Evolutionary conservation across 2,329 filamentous ascomycete genomes (phyloP).

Genomic region (Arthrinium phaeospermum): DNA sequence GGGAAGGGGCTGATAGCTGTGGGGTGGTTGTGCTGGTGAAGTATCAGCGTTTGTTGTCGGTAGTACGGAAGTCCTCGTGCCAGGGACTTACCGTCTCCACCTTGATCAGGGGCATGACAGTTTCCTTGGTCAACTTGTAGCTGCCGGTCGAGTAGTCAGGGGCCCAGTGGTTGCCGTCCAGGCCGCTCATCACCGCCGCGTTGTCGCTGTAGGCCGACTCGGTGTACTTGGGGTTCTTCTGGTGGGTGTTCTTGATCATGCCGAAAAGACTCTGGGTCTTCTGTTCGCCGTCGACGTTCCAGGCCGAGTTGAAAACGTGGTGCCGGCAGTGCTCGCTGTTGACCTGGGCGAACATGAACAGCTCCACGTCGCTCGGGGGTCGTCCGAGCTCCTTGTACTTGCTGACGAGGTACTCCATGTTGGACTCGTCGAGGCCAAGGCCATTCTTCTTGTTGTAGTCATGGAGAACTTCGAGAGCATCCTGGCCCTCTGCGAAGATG

Average conservation of each 20-base stretch:
- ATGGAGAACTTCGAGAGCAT: conserved; percentile 74
- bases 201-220: conserved; percentile 98
- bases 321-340: conserved; percentile 83
- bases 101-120: conserved; percentile 87
- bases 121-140: conserved; percentile 87
- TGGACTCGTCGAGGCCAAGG: conserved; percentile 82
- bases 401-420: conserved; percentile 94
- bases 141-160: conserved; percentile 85
- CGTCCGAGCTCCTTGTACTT: conserved; percentile 70
- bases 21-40: conserved; percentile 75
- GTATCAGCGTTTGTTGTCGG: neutral
- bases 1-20: conserved; percentile 82
- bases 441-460: conserved; percentile 85
- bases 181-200: conserved; percentile 85
- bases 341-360: conserved; percentile 99
- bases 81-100: conserved; percentile 83
- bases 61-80: too few species aligned
- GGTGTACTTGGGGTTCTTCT: conserved; percentile 79
- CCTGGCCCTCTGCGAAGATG: conserved; percentile 68
- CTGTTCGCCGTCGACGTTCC: conserved; percentile 87
- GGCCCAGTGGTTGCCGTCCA: conserved; percentile 79
- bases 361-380: conserved; percentile 81
- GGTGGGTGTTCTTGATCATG: conserved; percentile 97
- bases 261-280: conserved; percentile 85
- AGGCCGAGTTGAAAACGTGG: conserved; percentile 96